Evolutionary conservation across 345 rosid genomes (phyloP), one percentile per base, ranked within the genome.

Genomic region (rapeseed (Brassica napus)): DNA sequence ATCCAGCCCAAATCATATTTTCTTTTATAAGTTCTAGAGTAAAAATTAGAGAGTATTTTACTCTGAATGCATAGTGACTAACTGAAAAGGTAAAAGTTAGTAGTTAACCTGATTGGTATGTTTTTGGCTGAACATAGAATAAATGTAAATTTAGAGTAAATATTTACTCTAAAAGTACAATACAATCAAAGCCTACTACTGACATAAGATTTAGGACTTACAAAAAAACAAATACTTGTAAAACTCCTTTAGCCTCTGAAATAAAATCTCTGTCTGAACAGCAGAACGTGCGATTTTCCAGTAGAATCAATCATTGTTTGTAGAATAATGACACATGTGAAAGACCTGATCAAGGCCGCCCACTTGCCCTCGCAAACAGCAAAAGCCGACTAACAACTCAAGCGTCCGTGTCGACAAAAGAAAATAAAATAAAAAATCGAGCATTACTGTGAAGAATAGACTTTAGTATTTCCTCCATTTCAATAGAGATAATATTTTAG

Each of bases 321-420:
- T 49, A 39, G 44, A 7, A 4, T 31, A 64, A 8, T 34, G 71
- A 77, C 71, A 77, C 66, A 34, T 77, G 58, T 71, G 71, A 12
- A 64, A 49, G 23, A 54, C 3, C 31, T 42, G 2, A 78, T 72
- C 69, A 9, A 6, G 7, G 64, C 77, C 73, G 73, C 68, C 73
- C 73, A 79, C 52, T 31, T 67, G 15, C 44, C 34, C 18, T 58
- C 18, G 49, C 44, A 57, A 55, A 54, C 60, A 54, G 24, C 60
- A 54, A 37, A 78, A 39, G 66, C 72, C 72, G 42, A 6, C 31
- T 59, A 65, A 37, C 57, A n/a, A 16, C 6, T 52, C 57, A 18
- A 52, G 16, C 21, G 1, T 52, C 57, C 57, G 57, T 52, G 7
- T 5, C 57, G 21, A 52, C 21, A 49, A 47, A 9, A 7, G 0